These are phyloP conservation scores for Myxozyma neglecta DNA, from an alignment of 805 yeast species.

Conservation along the genomic window DNA sequence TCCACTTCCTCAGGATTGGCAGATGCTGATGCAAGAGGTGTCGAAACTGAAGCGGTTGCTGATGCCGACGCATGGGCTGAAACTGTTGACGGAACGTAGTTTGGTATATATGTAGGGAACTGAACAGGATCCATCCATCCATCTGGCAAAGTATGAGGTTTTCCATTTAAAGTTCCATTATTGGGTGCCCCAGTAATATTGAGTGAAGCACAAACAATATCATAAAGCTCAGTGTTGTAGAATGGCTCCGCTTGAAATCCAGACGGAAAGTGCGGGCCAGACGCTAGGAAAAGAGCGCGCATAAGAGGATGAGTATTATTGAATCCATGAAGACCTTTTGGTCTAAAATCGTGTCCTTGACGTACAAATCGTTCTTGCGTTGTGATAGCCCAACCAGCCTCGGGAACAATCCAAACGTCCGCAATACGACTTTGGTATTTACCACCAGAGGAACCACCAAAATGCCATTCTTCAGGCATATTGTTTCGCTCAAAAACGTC, in stretches of 20 bases:
- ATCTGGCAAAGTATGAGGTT: conserved; percentile 32
- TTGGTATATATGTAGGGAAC: conserved; percentile 11
- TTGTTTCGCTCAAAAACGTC: conserved; percentile 56
- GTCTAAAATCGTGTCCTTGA: conserved; percentile 52
- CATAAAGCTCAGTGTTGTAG: conserved; percentile 69
- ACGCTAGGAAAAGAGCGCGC: conserved; percentile 78
- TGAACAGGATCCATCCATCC: conserved; percentile 35
- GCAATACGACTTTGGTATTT: conserved; percentile 65
- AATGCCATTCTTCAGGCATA: conserved; percentile 54
- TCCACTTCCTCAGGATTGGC: background rate
- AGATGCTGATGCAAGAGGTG: background rate
- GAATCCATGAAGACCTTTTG: conserved; percentile 84
- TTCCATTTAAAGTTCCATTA: conserved; percentile 50
- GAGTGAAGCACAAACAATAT: conserved; percentile 68
- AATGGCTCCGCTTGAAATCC: conserved; percentile 58
- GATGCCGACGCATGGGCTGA: too few species aligned
- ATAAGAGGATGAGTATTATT: conserved; percentile 72
- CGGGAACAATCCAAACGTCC: conserved; percentile 82
- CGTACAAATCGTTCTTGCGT: conserved; percentile 58
- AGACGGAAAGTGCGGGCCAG: conserved; percentile 72
- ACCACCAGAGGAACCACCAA: conserved; percentile 49
- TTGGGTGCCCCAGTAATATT: conserved; percentile 54
- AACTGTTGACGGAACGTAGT: background rate
- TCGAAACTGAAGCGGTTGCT: background rate
- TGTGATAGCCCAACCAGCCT: conserved; percentile 73